A percentile compares a stretch with the other conserved stretches of the same genome.
Conservation (phyloP, 805 yeast genomes). For the Lachancea lanzarotensis region DNA sequence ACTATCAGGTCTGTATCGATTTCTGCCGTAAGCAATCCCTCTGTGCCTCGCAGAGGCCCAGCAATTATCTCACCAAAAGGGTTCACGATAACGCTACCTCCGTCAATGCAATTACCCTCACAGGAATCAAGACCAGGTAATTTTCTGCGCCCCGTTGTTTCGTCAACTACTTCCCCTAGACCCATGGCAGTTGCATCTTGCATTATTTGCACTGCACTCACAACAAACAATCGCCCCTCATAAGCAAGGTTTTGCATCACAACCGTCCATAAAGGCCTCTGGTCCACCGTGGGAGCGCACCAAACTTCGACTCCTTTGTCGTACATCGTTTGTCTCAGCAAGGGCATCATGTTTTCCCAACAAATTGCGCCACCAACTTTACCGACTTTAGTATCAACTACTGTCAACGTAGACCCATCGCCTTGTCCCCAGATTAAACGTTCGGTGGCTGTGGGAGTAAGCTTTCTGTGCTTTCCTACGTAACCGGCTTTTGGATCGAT, state of each 20-base stretch:
- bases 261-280: slow-evolving; percentile 39
- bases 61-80: slow-evolving; percentile 41
- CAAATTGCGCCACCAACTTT: slow-evolving; percentile 42
- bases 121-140: slow-evolving; percentile 29
- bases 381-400: slow-evolving; percentile 33
- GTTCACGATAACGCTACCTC: slow-evolving; percentile 36
- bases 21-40: slow-evolving; percentile 37
- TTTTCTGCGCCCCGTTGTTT: slow-evolving; percentile 19
- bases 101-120: slow-evolving; percentile 33
- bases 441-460: slow-evolving; percentile 41
- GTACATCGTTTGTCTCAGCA: slow-evolving; percentile 37
- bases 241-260: slow-evolving; percentile 38
- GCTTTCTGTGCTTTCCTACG: slow-evolving; percentile 39
- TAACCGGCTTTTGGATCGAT: slow-evolving; percentile 36
- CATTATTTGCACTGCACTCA: slow-evolving; percentile 38
- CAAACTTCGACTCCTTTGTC: slow-evolving; percentile 39
- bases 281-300: slow-evolving; percentile 42
- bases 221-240: slow-evolving; percentile 38
- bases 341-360: slow-evolving; percentile 43
- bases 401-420: slow-evolving; percentile 40
- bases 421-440: slow-evolving; percentile 43
- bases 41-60: slow-evolving; percentile 38
- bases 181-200: slow-evolving; percentile 28
- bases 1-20: slow-evolving; percentile 35
- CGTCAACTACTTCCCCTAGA: slow-evolving; percentile 17